Conservation (phyloP, 2,329 filamentous ascomycete species). For the Teratosphaeria viscida region DNA sequence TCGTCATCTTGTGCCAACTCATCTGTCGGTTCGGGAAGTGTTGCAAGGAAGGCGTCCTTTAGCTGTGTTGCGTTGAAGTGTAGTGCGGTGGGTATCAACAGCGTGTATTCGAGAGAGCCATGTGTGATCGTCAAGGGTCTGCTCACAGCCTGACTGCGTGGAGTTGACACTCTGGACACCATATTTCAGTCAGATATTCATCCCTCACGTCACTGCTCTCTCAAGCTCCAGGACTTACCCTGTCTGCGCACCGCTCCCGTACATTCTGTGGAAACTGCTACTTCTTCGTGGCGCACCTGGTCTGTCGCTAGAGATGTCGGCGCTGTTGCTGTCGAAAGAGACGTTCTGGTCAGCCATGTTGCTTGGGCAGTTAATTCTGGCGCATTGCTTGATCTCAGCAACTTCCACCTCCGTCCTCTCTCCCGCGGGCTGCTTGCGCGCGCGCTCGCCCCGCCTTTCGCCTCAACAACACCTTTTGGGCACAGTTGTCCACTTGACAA, state of each 20-base stretch:
- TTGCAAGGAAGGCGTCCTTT: constrained; percentile 79
- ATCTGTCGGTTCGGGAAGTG: constrained; percentile 82
- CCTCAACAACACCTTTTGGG: background rate
- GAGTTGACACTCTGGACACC: constrained; percentile 78
- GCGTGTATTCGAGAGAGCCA: constrained; percentile 90
- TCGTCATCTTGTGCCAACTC: constrained; percentile 97
- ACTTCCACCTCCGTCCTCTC: background rate
- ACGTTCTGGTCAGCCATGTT: background rate
- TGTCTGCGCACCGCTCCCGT: constrained; percentile 1
- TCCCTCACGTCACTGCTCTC: background rate
- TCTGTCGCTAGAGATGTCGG: background rate
- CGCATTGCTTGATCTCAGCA: background rate
- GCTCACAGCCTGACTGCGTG: constrained; percentile 83
- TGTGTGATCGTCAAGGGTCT: constrained; percentile 84
- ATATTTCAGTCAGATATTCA: background rate
- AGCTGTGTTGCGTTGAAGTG: constrained; percentile 95
- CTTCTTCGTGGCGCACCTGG: constrained; percentile 3
- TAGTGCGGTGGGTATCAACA: constrained; percentile 86
- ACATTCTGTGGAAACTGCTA: constrained; percentile 2
- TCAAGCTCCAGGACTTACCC: background rate
- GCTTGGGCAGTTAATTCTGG: background rate
- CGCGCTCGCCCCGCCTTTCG: background rate
- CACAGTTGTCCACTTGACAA: background rate
- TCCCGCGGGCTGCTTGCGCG: background rate
- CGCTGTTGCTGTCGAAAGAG: background rate